Evolutionary conservation across 2,329 filamentous ascomycete genomes (phyloP).

Genomic region (Fusarium abutilonis): DNA sequence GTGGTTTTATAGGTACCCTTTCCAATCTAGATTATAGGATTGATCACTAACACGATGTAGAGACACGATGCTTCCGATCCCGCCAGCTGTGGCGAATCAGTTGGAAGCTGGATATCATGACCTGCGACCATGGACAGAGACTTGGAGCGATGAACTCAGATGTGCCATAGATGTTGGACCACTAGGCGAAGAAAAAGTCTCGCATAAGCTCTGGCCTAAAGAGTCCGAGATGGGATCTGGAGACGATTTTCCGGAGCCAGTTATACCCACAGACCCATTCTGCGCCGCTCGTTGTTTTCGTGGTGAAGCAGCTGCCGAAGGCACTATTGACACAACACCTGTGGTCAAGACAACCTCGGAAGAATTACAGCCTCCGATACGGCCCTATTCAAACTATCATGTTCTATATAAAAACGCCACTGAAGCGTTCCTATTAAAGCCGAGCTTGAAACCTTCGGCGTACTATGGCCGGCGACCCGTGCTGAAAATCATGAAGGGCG

Average conservation of each 20-base stretch:
- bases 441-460: conserved; percentile 82
- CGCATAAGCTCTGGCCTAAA: conserved; percentile 82
- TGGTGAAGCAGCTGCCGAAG: conserved; percentile 68
- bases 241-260: conserved; percentile 48
- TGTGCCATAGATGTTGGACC: conserved; percentile 92
- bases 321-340: conserved; percentile 53
- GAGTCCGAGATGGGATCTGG: conserved; percentile 47
- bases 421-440: conserved; percentile 86
- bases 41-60: conserved; percentile 47
- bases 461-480: conserved; percentile 86
- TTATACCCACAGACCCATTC: conserved; percentile 64
- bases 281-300: conserved; percentile 69
- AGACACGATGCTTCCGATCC: conserved; percentile 91
- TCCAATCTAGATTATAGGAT: too few relatives aligned
- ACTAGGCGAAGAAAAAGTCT: conserved; percentile 88
- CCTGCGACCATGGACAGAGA: conserved; percentile 87
- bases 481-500: conserved; percentile 83
- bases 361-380: conserved; percentile 55
- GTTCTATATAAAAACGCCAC: conserved; percentile 85
- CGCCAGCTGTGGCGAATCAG: conserved; percentile 86
- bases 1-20: conserved; percentile 84
- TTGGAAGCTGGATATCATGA: conserved; percentile 91
- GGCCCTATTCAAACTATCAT: conserved; percentile 76
- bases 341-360: conserved; percentile 50
- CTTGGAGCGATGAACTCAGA: conserved; percentile 89